A percentile compares a stretch with the other conserved stretches of the same genome.
These are phyloP conservation scores for Eucalyptus shirleyi DNA, from an alignment of 345 rosid species.

Conservation along the genomic window DNA sequence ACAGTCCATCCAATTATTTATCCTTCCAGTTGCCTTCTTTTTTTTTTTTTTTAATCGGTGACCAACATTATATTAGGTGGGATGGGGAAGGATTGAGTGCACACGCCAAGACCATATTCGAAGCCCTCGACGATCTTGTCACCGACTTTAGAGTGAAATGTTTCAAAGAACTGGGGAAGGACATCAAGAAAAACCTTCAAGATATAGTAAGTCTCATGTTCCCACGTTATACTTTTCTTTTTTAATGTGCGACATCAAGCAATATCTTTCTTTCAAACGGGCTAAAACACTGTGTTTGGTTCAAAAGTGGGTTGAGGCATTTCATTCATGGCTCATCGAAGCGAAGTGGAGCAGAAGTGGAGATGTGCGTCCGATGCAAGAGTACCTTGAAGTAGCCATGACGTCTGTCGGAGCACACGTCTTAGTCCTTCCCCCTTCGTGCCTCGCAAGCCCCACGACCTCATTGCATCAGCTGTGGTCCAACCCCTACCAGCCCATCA, in stretches of 20 bases:
- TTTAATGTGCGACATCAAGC: not conserved
- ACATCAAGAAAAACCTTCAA: constrained; percentile 17
- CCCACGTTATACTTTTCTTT: not conserved
- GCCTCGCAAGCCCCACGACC: constrained; percentile 6
- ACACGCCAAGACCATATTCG: constrained; percentile 28
- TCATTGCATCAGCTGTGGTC: constrained; percentile 10
- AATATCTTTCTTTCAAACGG: not conserved
- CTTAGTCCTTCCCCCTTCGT: constrained; percentile 22
- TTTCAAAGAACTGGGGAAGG: constrained; percentile 3
- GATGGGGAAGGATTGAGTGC: constrained; percentile 29
- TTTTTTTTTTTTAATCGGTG: not conserved
- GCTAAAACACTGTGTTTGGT: not conserved
- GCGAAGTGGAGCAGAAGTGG: constrained; percentile 42
- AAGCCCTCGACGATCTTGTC: constrained; percentile 34
- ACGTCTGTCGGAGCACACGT: constrained; percentile 34
- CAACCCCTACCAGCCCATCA: constrained; percentile 16
- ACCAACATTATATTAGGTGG: constrained; percentile 23
- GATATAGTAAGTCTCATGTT: constrained; percentile 15
- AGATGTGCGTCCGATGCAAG: constrained; percentile 13
- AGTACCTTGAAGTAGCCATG: constrained; percentile 34
- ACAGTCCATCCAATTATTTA: not conserved
- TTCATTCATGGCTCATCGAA: constrained; percentile 50
- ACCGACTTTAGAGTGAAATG: constrained; percentile 7
- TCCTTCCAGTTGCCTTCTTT: not conserved
- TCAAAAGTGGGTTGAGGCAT: constrained; percentile 54